These are phyloP conservation scores for Tulasnella sp. DNA, from an alignment of 768 basidiomycete species.

Conservation along the genomic window DNA sequence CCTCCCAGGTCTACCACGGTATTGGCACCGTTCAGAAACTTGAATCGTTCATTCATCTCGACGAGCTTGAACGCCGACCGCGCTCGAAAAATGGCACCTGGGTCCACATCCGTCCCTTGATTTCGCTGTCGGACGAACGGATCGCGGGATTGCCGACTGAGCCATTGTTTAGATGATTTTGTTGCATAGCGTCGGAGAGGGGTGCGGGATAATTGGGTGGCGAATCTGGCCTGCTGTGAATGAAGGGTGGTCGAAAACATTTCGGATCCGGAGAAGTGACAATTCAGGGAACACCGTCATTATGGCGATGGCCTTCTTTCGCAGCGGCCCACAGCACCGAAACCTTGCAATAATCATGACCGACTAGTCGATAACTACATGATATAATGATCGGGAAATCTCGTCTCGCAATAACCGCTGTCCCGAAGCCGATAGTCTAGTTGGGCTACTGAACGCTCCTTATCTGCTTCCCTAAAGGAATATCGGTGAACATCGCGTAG, in stretches of 20 bases:
- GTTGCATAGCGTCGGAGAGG: background rate
- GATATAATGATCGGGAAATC: no score
- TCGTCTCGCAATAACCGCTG: no score
- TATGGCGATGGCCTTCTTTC: background rate
- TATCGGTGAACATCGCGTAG: no score
- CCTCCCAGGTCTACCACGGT: conserved; percentile 81
- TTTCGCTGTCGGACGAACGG: conserved; percentile 53
- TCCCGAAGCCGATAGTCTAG: no score
- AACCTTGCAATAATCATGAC: no score
- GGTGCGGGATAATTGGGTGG: background rate
- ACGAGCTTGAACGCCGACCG: conserved; percentile 88
- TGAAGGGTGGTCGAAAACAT: background rate
- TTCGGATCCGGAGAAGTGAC: background rate
- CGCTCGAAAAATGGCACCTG: conserved; percentile 46
- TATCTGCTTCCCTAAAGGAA: no score
- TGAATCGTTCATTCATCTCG: conserved; percentile 54
- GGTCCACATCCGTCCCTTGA: background rate
- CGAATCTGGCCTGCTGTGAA: background rate
- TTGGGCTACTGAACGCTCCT: no score
- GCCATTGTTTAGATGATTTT: conserved; percentile 34
- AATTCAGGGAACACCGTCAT: background rate
- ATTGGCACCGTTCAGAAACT: conserved; percentile 36
- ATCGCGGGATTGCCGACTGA: conserved; percentile 56
- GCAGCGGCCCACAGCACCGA: background rate
- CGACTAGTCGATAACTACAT: no score